Evolutionary conservation across 768 basidiomycete genomes (phyloP), one percentile per base, ranked within the genome.

Genomic region (Lentinula boryana): DNA sequence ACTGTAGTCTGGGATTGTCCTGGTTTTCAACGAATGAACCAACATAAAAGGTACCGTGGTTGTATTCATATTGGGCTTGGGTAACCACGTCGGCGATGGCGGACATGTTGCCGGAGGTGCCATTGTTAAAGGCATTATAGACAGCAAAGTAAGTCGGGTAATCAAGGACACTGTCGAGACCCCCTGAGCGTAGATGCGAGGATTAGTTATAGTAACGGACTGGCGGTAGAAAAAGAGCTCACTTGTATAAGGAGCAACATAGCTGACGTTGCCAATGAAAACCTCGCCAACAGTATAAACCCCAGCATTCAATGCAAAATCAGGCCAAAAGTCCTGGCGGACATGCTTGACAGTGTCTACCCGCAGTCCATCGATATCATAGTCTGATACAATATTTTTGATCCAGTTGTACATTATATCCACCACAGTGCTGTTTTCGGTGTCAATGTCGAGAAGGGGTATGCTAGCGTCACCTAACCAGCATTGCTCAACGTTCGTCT

Each of bases 11-110:
- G 5, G 85, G 81, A 43, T 86, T 67, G 65, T 89, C 86, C 63
- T 88, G 86, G 66, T 88, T 88, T 74, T 88, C 88, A 6, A 89
- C 69, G 75, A 89, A 88, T 58, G 84, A 84, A 8, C 87, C 88
- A 31, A 69, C 64, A 13, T 82, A 74, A 49, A 69, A 70, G 4
- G 66, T 49, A 1, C 69, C 68, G 49, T 70, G 76, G 64, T 79
- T 72, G 70, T 79, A 81, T 52, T 73, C 68, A 53, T 71, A 62
- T 68, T 85, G 79, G 9, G 79, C 72, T 56, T 76, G 74, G 35
- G 62, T 60, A 32, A 67, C 64, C n/a, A 64, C 41, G 40, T 67
- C 62, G 5, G 64, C 56, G 7, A 76, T 58, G 2, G 65, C 69
- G 35, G 74, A 72, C 66, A 84, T 76, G 68, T 87, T 86, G 56